Percentiles rank a stretch among this genome's conserved stretches.
These are phyloP conservation scores for Mycena leptocephala DNA, from an alignment of 768 basidiomycete genomes.

Conservation along the genomic window DNA sequence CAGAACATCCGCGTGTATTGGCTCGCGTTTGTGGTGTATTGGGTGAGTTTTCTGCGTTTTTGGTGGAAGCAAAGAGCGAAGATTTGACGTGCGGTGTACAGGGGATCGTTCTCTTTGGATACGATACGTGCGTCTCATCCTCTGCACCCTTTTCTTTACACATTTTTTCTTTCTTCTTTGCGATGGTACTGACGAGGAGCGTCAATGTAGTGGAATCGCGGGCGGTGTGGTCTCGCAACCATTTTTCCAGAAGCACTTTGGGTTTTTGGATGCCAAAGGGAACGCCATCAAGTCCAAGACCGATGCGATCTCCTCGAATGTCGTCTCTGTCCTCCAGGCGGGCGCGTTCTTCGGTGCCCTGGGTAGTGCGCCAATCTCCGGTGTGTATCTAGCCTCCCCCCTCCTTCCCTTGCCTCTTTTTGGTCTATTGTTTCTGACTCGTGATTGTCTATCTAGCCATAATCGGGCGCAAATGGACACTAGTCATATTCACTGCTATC, in stretches of 20 bases:
- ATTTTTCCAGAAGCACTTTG: slow-evolving; percentile 78
- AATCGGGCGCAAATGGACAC: slow-evolving; percentile 78
- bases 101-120: slow-evolving; percentile 46
- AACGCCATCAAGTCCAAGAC: slow-evolving; percentile 49
- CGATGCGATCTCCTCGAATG: slow-evolving; percentile 63
- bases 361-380: slow-evolving; percentile 77
- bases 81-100: not conserved
- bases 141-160: no score
- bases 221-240: slow-evolving; percentile 80
- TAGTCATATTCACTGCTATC: slow-evolving; percentile 73
- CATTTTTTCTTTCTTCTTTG: not conserved
- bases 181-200: not conserved
- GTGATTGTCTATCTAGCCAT: slow-evolving; percentile 55
- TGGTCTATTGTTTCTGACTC: not conserved
- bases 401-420: not conserved
- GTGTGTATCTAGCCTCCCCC: slow-evolving; percentile 55
- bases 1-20: slow-evolving; percentile 43
- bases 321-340: slow-evolving; percentile 92
- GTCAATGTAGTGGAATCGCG: slow-evolving; percentile 52
- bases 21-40: slow-evolving; percentile 82
- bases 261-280: slow-evolving; percentile 65
- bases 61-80: not conserved
- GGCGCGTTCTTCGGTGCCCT: slow-evolving; percentile 93
- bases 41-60: slow-evolving; percentile 66
- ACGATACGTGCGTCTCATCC: slow-evolving; percentile 70